Evolutionary conservation across 805 yeast genomes (phyloP).

Genomic region (Barnettozyma salicaria): DNA sequence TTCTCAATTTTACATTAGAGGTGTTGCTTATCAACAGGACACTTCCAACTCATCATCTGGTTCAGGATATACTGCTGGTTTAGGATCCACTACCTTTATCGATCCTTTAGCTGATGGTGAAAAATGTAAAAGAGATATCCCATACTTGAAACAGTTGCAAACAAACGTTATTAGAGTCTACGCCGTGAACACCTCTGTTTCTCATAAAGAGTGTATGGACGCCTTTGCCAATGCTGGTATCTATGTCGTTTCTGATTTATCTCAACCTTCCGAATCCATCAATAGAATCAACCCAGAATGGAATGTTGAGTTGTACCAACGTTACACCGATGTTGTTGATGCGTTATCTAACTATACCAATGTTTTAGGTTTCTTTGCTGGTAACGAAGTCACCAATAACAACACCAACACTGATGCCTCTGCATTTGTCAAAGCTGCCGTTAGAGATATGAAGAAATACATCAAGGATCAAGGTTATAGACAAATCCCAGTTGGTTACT

Average conservation of each 20-base stretch:
- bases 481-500: slow-evolving; percentile 78
- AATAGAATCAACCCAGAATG: slow-evolving; percentile 66
- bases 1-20: slow-evolving; percentile 68
- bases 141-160: slow-evolving; percentile 51
- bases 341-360: slow-evolving; percentile 63
- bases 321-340: slow-evolving; percentile 76
- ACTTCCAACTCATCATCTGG: slow-evolving; percentile 37
- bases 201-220: slow-evolving; percentile 69
- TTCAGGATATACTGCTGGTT: slow-evolving; percentile 12
- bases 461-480: slow-evolving; percentile 61
- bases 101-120: slow-evolving; percentile 66
- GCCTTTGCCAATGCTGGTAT: slow-evolving; percentile 71
- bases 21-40: slow-evolving; percentile 70
- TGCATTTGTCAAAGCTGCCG: slow-evolving; percentile 84
- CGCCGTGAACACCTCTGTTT: slow-evolving; percentile 59
- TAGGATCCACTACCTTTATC: slow-evolving; percentile 27
- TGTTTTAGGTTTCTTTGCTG: slow-evolving; percentile 85
- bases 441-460: slow-evolving; percentile 73
- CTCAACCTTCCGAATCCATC: slow-evolving; percentile 68
- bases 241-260: slow-evolving; percentile 76
- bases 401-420: slow-evolving; percentile 69
- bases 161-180: slow-evolving; percentile 73
- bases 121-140: slow-evolving; percentile 67
- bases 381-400: slow-evolving; percentile 83
- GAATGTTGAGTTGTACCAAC: slow-evolving; percentile 57